A percentile compares a stretch with the other conserved stretches of the same genome.
These are phyloP conservation scores for Coprinopsis marcescibilis DNA, from an alignment of 768 basidiomycete genomes.

Conservation along the genomic window DNA sequence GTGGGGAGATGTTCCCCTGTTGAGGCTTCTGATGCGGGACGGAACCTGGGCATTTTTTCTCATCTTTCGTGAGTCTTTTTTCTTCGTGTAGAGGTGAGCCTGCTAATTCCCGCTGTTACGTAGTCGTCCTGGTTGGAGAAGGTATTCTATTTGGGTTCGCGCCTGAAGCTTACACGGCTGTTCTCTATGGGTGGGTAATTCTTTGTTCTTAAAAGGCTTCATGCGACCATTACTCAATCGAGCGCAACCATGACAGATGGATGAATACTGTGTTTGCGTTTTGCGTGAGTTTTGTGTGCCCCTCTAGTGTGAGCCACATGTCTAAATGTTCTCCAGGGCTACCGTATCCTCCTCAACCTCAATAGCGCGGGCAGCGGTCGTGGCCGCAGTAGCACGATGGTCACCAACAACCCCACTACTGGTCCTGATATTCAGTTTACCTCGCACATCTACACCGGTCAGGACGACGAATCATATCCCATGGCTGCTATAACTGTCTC, in stretches of 20 bases:
- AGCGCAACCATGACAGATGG: too few relatives aligned
- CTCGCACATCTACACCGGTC: too few relatives aligned
- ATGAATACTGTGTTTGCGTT: conserved; percentile 5
- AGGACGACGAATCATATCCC: too few relatives aligned
- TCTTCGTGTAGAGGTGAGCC: background rate
- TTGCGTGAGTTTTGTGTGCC: background rate
- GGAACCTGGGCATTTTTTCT: conserved; percentile 38
- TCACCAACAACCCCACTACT: too few relatives aligned
- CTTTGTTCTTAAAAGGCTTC: background rate
- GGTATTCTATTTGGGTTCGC: background rate
- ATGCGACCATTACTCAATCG: background rate
- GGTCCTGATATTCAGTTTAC: too few relatives aligned
- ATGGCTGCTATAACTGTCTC: too few relatives aligned
- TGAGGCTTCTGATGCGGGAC: conserved; percentile 38
- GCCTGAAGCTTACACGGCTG: conserved; percentile 17
- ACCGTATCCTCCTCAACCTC: conserved; percentile 8
- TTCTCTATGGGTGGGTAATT: conserved; percentile 18
- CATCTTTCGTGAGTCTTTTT: conserved; percentile 29
- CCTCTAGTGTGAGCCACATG: too few relatives aligned
- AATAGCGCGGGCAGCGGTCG: background rate
- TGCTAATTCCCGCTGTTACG: background rate
- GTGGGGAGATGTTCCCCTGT: conserved; percentile 36
- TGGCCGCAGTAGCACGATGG: too few relatives aligned
- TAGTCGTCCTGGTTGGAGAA: background rate
- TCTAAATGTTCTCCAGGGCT: background rate